Evolutionary conservation across 805 yeast genomes (phyloP).

Genomic region (Starmerella bombicola): DNA sequence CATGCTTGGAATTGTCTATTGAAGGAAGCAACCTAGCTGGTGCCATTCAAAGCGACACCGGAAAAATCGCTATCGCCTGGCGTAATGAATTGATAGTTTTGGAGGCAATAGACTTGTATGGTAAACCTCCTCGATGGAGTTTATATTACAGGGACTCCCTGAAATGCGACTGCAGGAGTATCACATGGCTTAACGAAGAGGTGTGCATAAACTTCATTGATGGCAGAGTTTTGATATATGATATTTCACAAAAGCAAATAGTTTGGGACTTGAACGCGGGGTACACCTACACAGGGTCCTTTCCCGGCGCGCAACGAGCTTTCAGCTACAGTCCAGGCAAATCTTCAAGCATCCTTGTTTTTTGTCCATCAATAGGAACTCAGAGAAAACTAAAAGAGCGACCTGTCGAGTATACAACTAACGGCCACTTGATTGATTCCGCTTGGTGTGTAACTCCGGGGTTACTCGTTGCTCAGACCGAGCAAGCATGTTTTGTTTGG

Average conservation of each 20-base stretch:
- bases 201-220: neutral
- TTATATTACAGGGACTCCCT: neutral
- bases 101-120: slow-evolving; percentile 20
- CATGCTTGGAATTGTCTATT: slow-evolving; percentile 46
- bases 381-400: too few species aligned
- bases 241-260: neutral
- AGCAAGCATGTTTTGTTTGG: too few species aligned
- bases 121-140: slow-evolving; percentile 14
- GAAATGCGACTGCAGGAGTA: neutral
- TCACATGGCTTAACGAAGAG: neutral
- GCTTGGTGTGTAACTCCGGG: slow-evolving; percentile 1
- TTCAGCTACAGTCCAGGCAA: neutral
- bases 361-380: too few species aligned
- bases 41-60: slow-evolving; percentile 50
- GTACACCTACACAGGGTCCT: neutral
- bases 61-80: slow-evolving; percentile 30
- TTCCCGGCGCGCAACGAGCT: neutral
- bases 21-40: slow-evolving; percentile 42
- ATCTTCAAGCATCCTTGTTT: neutral
- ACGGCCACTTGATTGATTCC: too few species aligned
- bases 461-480: neutral
- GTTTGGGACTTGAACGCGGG: neutral
- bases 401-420: too few species aligned
- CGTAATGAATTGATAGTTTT: slow-evolving; percentile 21
- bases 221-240: neutral